Percentiles rank a stretch among this genome's conserved stretches.
phyloP scores from a whole-genome alignment of 75 land plant genomes.

The Sequoia sempervirens region DNA sequence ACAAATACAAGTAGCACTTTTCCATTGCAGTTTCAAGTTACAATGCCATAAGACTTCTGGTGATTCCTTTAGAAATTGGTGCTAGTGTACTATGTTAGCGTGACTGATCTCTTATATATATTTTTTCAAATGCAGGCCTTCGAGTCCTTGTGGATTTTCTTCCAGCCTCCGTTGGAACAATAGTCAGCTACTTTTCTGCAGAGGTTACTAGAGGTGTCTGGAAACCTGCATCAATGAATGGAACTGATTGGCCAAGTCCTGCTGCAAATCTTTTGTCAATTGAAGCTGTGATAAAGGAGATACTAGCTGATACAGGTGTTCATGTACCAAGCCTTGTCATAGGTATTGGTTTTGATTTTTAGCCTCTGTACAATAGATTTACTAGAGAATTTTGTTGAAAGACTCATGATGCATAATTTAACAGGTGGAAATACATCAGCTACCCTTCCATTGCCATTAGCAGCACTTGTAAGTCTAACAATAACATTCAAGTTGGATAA shows the following conservation, averaged over 20 bases:
- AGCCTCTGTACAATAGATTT: neutral
- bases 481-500: conserved; percentile 86
- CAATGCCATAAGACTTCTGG: neutral
- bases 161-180: conserved; percentile 83
- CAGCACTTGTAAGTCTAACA: conserved; percentile 86
- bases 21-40: neutral
- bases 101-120: neutral
- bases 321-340: conserved; percentile 67
- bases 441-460: conserved; percentile 85
- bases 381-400: neutral
- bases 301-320: conserved; percentile 82
- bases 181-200: conserved; percentile 84
- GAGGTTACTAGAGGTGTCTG: conserved; percentile 89
- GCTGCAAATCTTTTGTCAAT: conserved; percentile 78
- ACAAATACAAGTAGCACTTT: neutral
- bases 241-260: conserved; percentile 98
- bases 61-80: neutral
- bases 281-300: conserved; percentile 78
- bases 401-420: conserved; percentile 15
- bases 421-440: conserved; percentile 61
- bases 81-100: neutral
- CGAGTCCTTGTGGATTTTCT: conserved; percentile 90
- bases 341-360: conserved; percentile 35
- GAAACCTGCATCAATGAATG: conserved; percentile 94
- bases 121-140: conserved; percentile 51